Evolutionary conservation across 108 stramenopile genomes (phyloP).

Genomic region (Discostella pseudostelligera): DNA sequence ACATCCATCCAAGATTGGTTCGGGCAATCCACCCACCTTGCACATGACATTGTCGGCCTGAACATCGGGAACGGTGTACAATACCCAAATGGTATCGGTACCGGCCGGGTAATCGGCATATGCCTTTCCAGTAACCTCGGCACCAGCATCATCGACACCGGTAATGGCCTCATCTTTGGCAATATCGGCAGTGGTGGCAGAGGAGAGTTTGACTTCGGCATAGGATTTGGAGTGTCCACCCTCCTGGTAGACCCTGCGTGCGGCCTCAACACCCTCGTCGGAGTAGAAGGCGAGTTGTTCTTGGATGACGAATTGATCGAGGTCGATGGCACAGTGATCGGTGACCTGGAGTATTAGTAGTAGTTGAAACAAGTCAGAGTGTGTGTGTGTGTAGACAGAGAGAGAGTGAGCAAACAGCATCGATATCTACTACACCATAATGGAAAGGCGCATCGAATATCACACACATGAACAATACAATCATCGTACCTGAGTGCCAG

Average conservation of each 20-base stretch:
- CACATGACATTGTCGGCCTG: slow-evolving; percentile 60
- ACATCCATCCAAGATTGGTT: slow-evolving; percentile 16
- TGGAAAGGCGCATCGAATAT: too few species aligned
- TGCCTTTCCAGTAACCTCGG: slow-evolving; percentile 48
- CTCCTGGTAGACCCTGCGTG: slow-evolving; percentile 53
- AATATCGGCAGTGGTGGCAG: slow-evolving; percentile 33
- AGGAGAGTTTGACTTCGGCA: slow-evolving; percentile 52
- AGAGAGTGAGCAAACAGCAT: too few species aligned
- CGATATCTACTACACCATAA: too few species aligned
- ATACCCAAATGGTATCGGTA: slow-evolving; percentile 39
- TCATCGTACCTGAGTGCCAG: slow-evolving; percentile 46
- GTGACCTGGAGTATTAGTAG: slow-evolving; percentile 22
- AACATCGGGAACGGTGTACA: slow-evolving; percentile 51
- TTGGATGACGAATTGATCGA: slow-evolving; percentile 73
- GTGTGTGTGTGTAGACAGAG: neutral
- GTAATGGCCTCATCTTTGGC: slow-evolving; percentile 33
- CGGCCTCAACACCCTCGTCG: slow-evolving; percentile 35
- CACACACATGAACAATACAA: slow-evolving; percentile 30
- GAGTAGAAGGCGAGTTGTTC: slow-evolving; percentile 25
- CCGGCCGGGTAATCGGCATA: slow-evolving; percentile 38
- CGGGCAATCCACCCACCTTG: slow-evolving; percentile 64
- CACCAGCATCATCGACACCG: slow-evolving; percentile 44
- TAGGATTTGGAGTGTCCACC: slow-evolving; percentile 71
- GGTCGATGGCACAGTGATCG: slow-evolving; percentile 67
- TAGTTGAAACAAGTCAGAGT: neutral